Conservation (phyloP, 352 stramenopile genomes). For the Pythium vanterpoolii region DNA sequence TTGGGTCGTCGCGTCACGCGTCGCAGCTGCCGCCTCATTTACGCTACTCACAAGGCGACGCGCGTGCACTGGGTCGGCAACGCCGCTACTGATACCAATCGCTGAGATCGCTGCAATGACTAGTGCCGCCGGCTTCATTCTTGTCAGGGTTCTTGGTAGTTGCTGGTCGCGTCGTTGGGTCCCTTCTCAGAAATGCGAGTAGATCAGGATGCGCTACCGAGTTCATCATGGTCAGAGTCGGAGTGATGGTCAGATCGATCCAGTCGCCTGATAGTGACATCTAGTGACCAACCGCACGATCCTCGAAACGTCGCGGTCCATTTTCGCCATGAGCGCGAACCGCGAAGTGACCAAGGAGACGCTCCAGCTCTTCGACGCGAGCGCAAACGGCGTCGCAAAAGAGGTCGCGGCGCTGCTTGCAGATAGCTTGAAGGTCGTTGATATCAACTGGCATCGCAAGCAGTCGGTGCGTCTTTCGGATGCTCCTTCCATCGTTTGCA, state of each 20-base stretch:
- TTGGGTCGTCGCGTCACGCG: background rate
- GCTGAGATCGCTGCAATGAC: background rate
- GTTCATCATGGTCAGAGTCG: background rate
- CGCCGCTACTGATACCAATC: background rate
- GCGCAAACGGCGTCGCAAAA: constrained; percentile 47
- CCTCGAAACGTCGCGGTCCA: constrained; percentile 1
- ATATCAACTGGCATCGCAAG: constrained; percentile 74
- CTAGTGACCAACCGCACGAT: constrained; percentile 9
- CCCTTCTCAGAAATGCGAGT: constrained; percentile 5
- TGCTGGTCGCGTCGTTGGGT: background rate
- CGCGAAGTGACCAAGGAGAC: constrained; percentile 55
- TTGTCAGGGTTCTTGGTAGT: background rate
- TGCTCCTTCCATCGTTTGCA: background rate
- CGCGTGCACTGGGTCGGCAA: background rate
- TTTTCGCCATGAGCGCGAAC: constrained; percentile 59
- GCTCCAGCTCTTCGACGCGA: constrained; percentile 53
- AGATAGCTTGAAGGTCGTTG: constrained; percentile 27
- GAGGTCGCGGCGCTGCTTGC: constrained; percentile 40
- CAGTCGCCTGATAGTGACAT: constrained; percentile 13
- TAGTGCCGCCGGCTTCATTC: background rate
- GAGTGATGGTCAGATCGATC: constrained; percentile 7
- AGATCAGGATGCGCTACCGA: background rate
- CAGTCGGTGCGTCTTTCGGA: constrained; percentile 38
- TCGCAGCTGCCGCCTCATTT: background rate
- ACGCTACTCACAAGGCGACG: background rate